Evolutionary conservation across 306 rosid genomes (phyloP).

Genomic region (Rubus idaeus): DNA sequence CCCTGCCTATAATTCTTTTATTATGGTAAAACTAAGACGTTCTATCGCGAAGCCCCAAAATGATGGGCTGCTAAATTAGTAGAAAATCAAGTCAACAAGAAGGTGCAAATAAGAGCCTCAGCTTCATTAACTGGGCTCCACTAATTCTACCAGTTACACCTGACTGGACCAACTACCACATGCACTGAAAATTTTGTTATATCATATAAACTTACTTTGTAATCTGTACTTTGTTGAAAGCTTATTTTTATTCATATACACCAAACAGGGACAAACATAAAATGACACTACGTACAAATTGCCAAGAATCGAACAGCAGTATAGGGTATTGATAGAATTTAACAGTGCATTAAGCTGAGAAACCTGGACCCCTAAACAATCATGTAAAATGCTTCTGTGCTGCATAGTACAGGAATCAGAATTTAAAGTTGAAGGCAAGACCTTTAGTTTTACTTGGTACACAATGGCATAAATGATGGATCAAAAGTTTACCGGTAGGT

Average conservation of each 20-base stretch:
- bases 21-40: background rate
- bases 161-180: background rate
- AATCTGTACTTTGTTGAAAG: background rate
- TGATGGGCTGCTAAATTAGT: background rate
- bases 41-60: background rate
- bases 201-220: background rate
- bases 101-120: background rate
- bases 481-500: constrained; percentile 61
- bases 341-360: background rate
- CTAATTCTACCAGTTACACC: background rate
- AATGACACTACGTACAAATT: background rate
- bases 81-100: background rate
- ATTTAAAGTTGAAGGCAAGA: background rate
- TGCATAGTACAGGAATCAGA: background rate
- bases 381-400: background rate
- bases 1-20: constrained; percentile 2
- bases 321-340: background rate
- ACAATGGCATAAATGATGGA: background rate
- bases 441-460: background rate
- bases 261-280: background rate
- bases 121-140: background rate
- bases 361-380: background rate
- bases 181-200: background rate
- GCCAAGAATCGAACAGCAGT: background rate
- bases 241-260: background rate